Evolutionary conservation across 495 filamentous ascomycete species (phyloP), one percentile per base, ranked within the genome.

Genomic region (Daldinia decipiens): DNA sequence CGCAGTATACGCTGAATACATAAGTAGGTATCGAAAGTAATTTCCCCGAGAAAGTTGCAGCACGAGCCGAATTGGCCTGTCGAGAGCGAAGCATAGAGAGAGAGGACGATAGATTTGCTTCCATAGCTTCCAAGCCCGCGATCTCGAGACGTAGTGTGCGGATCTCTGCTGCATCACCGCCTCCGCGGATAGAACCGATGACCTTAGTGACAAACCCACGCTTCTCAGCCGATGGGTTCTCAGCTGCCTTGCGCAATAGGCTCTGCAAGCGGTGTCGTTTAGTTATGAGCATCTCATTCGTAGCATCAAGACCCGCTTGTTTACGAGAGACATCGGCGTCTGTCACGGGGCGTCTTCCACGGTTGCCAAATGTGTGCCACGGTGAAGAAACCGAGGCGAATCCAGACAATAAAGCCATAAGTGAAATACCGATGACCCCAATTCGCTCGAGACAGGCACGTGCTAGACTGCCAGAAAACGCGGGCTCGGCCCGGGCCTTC

Each of bases 341-440:
- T 0, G 87, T 91, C 11, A 93, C 85, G 13, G 83, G 85, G 54
- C 86, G 82, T 36, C 74, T 68, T 56, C 82, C 75, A 55, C 86
- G 86, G 24, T 85, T 86, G 13, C 87, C 86, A 77, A 95, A 93
- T 31, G 85, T 91, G 74, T 94, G 90, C 92, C 92, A 94, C 27
- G 92, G 87, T 8, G 89, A 89, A 51, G 89, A 91, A 39, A 95
- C 89, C 24, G 90, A 91, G 24, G 92, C 92, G 73, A 95, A 95
- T 11, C 92, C 92, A 19, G 92, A 91, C 34, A 95, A 81, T 21
- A 92, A 81, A 8, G 92, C 92, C 92, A 95, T 94, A 34, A 93
- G 80, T 57, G 88, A 90, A 32, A 95, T 91, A 12, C 92, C 92
- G 72, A 94, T 91, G 34, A 95, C 87, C 15, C 91, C 92, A 17